Evolutionary conservation across 139 green algal genomes (phyloP), one percentile per base, ranked within the genome.

Genomic region (Micractinium sp.): DNA sequence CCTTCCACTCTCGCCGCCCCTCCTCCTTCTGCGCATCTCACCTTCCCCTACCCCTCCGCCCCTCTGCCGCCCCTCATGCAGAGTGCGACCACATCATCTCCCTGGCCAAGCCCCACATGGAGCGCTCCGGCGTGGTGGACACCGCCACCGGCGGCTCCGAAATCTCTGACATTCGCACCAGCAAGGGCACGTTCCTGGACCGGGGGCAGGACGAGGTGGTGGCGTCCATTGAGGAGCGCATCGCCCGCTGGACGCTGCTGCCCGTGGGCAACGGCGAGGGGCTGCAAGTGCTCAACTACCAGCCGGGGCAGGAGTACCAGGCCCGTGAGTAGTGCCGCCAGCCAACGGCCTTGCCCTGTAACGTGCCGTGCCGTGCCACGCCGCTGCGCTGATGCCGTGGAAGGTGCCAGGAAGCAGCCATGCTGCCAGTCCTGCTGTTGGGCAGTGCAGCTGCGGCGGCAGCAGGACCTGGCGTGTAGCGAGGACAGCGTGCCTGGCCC

Each of bases 181-280:
- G 56, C 74, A 89, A 84, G 61, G 85, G 86, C 36, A 85, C 63
- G 22, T 89, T 89, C 27, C 31, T 89, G 25, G 75, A 89, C 35
- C 76, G 86, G 0, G 87, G 80, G 7, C 71, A 94, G 60, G 89
- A 94, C 38, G 27, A 73, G 2, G 75, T 88, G 16, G 67, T 93
- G 14, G 22, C 74, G 12, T 82, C 63, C 7, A 92, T 95, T 56
- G 93, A 95, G 71, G 81, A 91, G 71, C 90, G 93, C 25, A 91
- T 95, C 35, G 90, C 92, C 9, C 83, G 90, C 27, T 93, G 87
- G 90, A 91, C 90, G 36, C 82, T 93, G 85, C 60, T 95, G 56
- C 92, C 92, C 5, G 88, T 87, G 35, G 85, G 85, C 35, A 89
- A 95, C 33, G 93, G 92, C 78, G 93, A 94, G 87, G 93, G 90